These are phyloP conservation scores for Ophiostoma quercus DNA, from an alignment of 2,329 filamentous ascomycete species.

Conservation along the genomic window DNA sequence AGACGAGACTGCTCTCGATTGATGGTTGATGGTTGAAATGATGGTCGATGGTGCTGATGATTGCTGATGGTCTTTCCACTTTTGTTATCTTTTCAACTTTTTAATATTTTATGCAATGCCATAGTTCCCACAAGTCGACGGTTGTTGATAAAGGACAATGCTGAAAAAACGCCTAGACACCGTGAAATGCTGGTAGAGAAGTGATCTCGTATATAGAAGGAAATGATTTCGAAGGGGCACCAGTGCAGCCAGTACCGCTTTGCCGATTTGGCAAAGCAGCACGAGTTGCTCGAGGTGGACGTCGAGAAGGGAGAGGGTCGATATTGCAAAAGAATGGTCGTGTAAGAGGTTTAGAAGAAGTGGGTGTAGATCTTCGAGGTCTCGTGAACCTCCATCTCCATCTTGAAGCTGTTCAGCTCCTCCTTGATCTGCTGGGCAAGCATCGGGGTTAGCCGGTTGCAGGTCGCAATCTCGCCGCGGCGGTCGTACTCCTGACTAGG, in stretches of 20 bases:
- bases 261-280: background rate
- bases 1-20: background rate
- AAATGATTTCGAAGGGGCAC: background rate
- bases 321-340: background rate
- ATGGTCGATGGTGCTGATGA: background rate
- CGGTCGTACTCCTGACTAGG: slow-evolving; percentile 93
- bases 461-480: slow-evolving; percentile 91
- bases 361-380: slow-evolving; percentile 99
- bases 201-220: background rate
- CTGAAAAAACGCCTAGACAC: slow-evolving; percentile 15
- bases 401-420: slow-evolving; percentile 98
- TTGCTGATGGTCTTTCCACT: background rate
- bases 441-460: slow-evolving; percentile 94
- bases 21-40: background rate
- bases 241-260: background rate
- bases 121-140: background rate
- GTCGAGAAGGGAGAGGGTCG: background rate
- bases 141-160: slow-evolving; percentile 10
- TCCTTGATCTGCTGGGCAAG: slow-evolving; percentile 99
- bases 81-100: background rate
- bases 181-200: slow-evolving; percentile 9
- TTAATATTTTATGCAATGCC: background rate
- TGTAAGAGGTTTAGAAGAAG: slow-evolving; percentile 71
- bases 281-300: background rate
- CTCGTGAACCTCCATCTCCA: slow-evolving; percentile 99